A percentile compares a stretch with the other conserved stretches of the same genome.
phyloP scores from a whole-genome alignment of 2,329 filamentous ascomycete species.

The Diaporthe nobilis region DNA sequence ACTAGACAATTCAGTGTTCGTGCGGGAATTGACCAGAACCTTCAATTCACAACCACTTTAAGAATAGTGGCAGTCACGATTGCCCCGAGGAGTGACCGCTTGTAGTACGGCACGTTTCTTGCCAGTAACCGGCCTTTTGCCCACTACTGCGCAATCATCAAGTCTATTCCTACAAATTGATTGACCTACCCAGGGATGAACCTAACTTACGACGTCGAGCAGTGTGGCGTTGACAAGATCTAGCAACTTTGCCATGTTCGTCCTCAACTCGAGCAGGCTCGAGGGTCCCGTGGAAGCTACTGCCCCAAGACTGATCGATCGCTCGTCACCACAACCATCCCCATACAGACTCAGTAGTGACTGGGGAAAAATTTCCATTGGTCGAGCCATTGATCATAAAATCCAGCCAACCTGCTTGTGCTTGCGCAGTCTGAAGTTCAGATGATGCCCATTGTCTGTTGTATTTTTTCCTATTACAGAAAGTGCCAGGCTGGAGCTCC shows the following conservation, averaged over 20 bases:
- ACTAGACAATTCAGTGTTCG: rapidly evolving
- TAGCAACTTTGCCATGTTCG: neutral
- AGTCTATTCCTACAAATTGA: neutral
- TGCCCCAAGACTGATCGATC: neutral
- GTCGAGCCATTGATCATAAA: neutral
- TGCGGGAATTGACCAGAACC: neutral
- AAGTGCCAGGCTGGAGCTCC: constrained; percentile 1
- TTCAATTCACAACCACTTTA: neutral
- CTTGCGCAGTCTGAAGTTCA: neutral
- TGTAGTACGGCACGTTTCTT: neutral
- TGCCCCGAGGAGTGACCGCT: neutral
- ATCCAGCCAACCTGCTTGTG: neutral
- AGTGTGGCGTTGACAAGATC: neutral
- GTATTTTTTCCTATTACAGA: neutral
- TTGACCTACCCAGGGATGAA: neutral
- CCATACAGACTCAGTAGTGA: neutral
- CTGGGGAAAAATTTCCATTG: neutral
- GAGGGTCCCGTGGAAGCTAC: neutral
- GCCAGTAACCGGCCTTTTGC: neutral
- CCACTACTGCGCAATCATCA: no score
- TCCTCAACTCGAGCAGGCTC: neutral
- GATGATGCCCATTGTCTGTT: constrained; percentile 2
- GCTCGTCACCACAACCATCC: neutral
- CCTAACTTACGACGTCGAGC: neutral
- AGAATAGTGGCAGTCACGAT: neutral